A percentile compares a stretch with the other conserved stretches of the same genome.
Conservation (phyloP, 352 stramenopile genomes). For the Pythium inflatum region DNA sequence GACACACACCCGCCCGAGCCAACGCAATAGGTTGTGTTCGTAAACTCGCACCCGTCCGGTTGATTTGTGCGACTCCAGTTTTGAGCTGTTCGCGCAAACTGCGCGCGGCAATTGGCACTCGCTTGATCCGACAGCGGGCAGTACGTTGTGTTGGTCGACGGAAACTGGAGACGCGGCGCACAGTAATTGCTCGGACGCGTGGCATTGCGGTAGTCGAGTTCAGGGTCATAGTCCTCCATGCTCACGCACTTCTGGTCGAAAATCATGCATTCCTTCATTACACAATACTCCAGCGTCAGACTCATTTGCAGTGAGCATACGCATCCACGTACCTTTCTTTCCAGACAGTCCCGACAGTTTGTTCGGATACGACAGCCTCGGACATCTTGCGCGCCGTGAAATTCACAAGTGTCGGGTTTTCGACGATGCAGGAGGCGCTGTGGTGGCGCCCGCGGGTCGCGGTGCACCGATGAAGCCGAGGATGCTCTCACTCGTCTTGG, state of each 20-base stretch:
- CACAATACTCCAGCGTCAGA: neutral
- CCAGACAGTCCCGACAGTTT: slow-evolving; percentile 3
- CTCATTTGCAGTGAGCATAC: no score
- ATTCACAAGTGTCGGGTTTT: neutral
- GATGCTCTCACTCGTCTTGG: neutral
- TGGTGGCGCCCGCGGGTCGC: neutral
- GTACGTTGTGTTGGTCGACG: no score
- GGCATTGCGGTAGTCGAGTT: neutral
- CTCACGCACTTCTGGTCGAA: neutral
- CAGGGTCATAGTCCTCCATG: neutral
- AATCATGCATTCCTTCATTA: neutral
- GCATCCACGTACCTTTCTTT: neutral
- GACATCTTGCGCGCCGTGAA: neutral
- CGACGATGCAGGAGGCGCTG: neutral
- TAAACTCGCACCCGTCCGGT: no score
- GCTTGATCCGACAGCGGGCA: no score
- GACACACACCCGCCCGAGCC: no score
- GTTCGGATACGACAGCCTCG: neutral
- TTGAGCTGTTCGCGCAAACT: no score
- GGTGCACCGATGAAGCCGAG: neutral
- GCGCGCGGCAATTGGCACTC: no score
- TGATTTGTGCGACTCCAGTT: no score
- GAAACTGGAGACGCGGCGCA: no score
- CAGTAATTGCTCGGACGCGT: no score
- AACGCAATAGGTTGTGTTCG: no score